These are phyloP conservation scores for Pythium grandisporangium DNA, from an alignment of 352 stramenopile genomes.

Conservation along the genomic window DNA sequence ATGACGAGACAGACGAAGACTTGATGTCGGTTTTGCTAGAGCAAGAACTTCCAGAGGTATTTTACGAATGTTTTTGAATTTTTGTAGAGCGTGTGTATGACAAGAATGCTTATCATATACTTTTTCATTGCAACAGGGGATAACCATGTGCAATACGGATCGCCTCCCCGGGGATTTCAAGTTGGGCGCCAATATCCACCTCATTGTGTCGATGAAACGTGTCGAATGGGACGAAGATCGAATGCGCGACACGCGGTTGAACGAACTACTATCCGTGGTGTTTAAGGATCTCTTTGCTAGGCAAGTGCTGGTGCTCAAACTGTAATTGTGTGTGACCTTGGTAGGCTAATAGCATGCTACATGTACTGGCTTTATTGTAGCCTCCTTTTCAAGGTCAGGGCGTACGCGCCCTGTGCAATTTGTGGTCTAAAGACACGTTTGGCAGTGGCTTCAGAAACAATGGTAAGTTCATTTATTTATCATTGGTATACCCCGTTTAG, in stretches of 20 bases:
- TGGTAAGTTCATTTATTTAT: slow-evolving; percentile 41
- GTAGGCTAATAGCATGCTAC: too few relatives aligned
- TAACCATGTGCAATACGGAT: slow-evolving; percentile 85
- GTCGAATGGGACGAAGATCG: slow-evolving; percentile 83
- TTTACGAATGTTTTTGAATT: background rate
- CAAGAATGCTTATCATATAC: too few relatives aligned
- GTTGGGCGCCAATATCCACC: slow-evolving; percentile 64
- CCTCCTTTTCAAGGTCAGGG: slow-evolving; percentile 57
- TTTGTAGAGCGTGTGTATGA: too few relatives aligned
- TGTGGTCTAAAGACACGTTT: slow-evolving; percentile 74
- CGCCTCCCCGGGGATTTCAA: slow-evolving; percentile 61
- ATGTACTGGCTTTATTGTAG: slow-evolving; percentile 14
- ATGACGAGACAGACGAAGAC: slow-evolving; percentile 91
- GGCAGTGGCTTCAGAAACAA: slow-evolving; percentile 69
- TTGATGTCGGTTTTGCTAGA: slow-evolving; percentile 87
- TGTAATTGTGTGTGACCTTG: background rate
- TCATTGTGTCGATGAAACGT: slow-evolving; percentile 83
- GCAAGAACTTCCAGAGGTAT: slow-evolving; percentile 70
- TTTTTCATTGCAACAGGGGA: slow-evolving; percentile 35
- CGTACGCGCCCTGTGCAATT: slow-evolving; percentile 76
- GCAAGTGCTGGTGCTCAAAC: slow-evolving; percentile 14
- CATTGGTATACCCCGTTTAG: too few relatives aligned
- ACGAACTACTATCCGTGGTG: slow-evolving; percentile 72
- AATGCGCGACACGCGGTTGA: slow-evolving; percentile 80
- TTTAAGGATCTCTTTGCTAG: slow-evolving; percentile 84